phyloP scores from a whole-genome alignment of 352 stramenopile species.

The Peronosclerospora sorghi region DNA sequence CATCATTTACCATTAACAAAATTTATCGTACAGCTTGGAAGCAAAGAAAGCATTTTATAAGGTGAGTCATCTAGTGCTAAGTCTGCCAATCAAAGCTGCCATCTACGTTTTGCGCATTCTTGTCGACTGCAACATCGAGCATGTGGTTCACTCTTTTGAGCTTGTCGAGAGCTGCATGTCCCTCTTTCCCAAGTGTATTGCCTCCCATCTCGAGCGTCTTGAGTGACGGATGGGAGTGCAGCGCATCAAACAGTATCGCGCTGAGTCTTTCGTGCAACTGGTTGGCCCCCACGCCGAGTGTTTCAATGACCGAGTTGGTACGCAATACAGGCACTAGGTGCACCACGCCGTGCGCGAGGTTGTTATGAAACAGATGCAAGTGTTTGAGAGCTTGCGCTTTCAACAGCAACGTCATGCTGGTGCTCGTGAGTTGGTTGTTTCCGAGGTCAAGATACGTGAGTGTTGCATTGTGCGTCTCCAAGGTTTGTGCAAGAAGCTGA shows the following conservation, averaged over 20 bases:
- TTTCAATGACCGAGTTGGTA: conserved; percentile 45
- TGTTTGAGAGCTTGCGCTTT: conserved; percentile 31
- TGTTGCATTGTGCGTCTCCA: conserved; percentile 26
- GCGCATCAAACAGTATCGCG: conserved; percentile 43
- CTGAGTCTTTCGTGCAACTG: conserved; percentile 50
- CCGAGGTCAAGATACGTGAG: conserved; percentile 54
- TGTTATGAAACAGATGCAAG: conserved; percentile 76
- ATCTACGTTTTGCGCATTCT: conserved; percentile 65
- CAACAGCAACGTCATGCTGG: conserved; percentile 36
- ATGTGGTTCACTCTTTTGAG: conserved; percentile 41
- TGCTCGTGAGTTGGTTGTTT: conserved; percentile 49
- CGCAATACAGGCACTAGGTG: conserved; percentile 38
- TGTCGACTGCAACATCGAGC: conserved; percentile 72
- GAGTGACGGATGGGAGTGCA: conserved; percentile 57
- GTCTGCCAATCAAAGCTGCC: conserved; percentile 33
- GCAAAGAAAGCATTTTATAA: conserved; percentile 6
- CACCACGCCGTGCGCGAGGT: conserved; percentile 34
- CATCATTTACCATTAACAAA: conserved; percentile 14
- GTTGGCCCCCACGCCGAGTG: conserved; percentile 61
- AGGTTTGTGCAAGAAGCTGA: conserved; percentile 18
- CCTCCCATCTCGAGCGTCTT: conserved; percentile 76
- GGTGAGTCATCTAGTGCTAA: conserved; percentile 10
- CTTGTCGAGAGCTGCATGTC: conserved; percentile 47
- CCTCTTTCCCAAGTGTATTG: conserved; percentile 63
- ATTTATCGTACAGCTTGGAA: conserved; percentile 20